A percentile compares a stretch with the other conserved stretches of the same genome.
Conservation (phyloP, 805 yeast genomes). For the Candida hungchunana region DNA sequence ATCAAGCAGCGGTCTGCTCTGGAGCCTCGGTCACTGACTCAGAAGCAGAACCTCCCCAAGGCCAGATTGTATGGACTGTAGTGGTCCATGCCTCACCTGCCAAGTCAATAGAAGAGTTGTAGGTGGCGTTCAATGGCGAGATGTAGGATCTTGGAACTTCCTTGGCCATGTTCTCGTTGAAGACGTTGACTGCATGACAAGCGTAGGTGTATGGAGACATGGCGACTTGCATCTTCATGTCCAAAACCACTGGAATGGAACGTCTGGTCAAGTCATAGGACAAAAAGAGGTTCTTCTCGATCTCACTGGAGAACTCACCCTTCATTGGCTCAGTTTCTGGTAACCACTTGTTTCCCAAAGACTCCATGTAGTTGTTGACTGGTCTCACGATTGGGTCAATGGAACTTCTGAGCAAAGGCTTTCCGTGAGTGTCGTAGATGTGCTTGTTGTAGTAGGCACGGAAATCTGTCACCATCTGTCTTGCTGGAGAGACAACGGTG, state of each 20-base stretch:
- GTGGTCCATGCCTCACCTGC: too few relatives aligned
- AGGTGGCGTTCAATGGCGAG: conserved; percentile 31
- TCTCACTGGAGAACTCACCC: conserved; percentile 49
- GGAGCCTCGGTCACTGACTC: too few relatives aligned
- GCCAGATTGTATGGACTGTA: too few relatives aligned
- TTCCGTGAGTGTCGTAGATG: conserved; percentile 54
- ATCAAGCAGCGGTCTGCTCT: too few relatives aligned
- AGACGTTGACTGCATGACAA: conserved; percentile 35
- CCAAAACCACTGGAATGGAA: conserved; percentile 32
- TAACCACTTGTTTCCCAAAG: conserved; percentile 38
- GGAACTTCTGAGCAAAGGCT: conserved; percentile 57
- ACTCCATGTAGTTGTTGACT: conserved; percentile 49
- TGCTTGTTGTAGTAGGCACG: conserved; percentile 49
- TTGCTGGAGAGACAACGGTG: conserved; percentile 44
- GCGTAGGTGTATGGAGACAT: conserved; percentile 34
- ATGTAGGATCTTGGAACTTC: conserved; percentile 33
- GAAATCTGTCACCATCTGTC: conserved; percentile 40
- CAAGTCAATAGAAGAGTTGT: conserved; percentile 29
- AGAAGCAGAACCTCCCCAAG: too few relatives aligned
- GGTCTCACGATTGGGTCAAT: conserved; percentile 63
- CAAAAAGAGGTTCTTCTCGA: conserved; percentile 46
- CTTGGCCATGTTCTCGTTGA: conserved; percentile 35
- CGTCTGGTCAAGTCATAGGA: conserved; percentile 36
- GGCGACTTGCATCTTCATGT: conserved; percentile 25
- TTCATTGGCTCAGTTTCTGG: conserved; percentile 43